A percentile compares a stretch with the other conserved stretches of the same genome.
These are phyloP conservation scores for Neonectria magnoliae DNA, from an alignment of 2,329 filamentous ascomycete genomes.

Conservation along the genomic window DNA sequence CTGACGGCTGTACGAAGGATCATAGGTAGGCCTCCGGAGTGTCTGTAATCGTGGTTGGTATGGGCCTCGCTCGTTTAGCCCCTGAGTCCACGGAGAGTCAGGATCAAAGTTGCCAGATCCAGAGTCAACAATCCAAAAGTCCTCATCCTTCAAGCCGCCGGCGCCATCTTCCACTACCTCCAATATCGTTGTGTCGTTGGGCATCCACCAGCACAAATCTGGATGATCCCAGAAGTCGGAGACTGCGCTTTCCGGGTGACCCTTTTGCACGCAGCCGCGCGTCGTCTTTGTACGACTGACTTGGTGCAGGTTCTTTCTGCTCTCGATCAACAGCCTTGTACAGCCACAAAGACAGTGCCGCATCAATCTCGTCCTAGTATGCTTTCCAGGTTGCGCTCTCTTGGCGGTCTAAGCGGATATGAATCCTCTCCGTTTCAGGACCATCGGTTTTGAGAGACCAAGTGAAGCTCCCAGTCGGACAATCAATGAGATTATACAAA, in stretches of 20 bases:
- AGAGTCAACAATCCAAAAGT: not conserved
- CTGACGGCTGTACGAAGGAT: not conserved
- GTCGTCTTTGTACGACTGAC: constrained; percentile 12
- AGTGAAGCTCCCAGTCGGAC: not conserved
- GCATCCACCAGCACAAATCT: constrained; percentile 32
- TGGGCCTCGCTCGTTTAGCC: not conserved
- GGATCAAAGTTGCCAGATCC: not conserved
- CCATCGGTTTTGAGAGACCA: not conserved
- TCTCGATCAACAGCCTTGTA: constrained; percentile 15
- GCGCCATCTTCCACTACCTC: not conserved
- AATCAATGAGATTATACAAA: constrained; percentile 11
- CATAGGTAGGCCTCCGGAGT: not conserved
- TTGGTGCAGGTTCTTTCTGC: not conserved
- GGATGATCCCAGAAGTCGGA: constrained; percentile 28
- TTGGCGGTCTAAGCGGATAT: constrained; percentile 12
- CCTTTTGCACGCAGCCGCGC: constrained; percentile 32
- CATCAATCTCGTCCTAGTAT: constrained; percentile 37
- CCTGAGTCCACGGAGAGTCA: not conserved
- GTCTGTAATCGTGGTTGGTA: not conserved
- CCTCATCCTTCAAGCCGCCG: not conserved
- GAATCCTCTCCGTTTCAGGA: not conserved
- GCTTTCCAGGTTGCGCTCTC: constrained; percentile 32
- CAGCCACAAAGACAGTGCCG: constrained; percentile 45
- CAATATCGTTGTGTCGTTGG: constrained; percentile 21
- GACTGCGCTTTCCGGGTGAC: constrained; percentile 2